Evolutionary conservation across 805 yeast species (phyloP), one percentile per base, ranked within the genome.

Genomic region (Saccharomycopsis capsularis): DNA sequence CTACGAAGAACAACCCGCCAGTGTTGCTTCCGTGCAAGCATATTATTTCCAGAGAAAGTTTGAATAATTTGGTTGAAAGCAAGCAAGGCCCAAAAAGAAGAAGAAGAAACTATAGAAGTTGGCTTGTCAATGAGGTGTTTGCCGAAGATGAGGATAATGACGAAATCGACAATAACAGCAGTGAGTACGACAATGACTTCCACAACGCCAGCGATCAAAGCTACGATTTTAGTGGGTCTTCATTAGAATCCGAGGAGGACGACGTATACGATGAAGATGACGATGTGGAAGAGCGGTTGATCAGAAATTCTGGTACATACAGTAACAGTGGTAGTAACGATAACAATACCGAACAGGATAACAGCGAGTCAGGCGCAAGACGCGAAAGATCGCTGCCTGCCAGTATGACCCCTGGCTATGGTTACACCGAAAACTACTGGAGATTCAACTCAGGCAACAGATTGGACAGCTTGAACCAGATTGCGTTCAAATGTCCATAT

Each of bases 401-500:
- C 6, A 7, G 15, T 16, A 36, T 18, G 2, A 15, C 22, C 11
- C n/a, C n/a, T n/a, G n/a, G n/a, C n/a, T n/a, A n/a, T n/a, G 40
- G 2, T 11, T 2, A 2, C 2, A 36, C 22, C 13, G 40, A 39
- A 24, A 34, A 34, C 18, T 34, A 34, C 19, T 34, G 38, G 38
- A 34, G 38, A 34, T 9, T 34, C 13, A 21, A 24, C 29, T 18
- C 42, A 39, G 6, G 9, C 6, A 36, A 36, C 9, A 6, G 18
- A 36, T 36, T 39, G 15, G 42, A 60, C 49, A 67, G 68, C 3
- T 34, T 27, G 11, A 27, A 13, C 32, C 68, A 71, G 30, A 65
- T 65, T 48, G 64, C 70, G 38, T 79, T 82, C 64, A 82, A 82
- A 59, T 82, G 89, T 60, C 89, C 88, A 1, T 82, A 82, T 56